Conservation (phyloP, 2,329 filamentous ascomycete species). For the Orbilia brochopaga region DNA sequence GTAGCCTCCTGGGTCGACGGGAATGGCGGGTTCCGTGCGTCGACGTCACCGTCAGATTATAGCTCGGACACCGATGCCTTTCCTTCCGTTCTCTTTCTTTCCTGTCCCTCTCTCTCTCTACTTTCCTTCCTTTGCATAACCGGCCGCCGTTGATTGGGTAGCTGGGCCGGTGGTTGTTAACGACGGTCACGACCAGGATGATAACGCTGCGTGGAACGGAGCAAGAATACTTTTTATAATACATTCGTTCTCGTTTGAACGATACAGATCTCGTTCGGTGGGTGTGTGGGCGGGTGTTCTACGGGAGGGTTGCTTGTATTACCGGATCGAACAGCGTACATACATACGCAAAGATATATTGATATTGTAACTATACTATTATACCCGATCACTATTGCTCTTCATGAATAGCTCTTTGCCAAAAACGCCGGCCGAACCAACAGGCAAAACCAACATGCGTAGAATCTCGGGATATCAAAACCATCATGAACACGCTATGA, state of each 20-base stretch:
- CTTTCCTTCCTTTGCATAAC: slow-evolving; percentile 1
- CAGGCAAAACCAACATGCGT: too few relatives aligned
- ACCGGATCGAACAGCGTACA: too few relatives aligned
- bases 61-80: slow-evolving; percentile 48
- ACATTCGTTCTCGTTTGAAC: neutral
- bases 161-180: slow-evolving; percentile 13
- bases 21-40: slow-evolving; percentile 93
- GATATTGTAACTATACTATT: neutral
- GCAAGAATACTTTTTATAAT: slow-evolving; percentile 12
- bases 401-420: too few relatives aligned
- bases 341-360: too few relatives aligned
- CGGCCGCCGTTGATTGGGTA: neutral
- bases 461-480: too few relatives aligned
- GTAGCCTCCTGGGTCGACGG: slow-evolving; percentile 77
- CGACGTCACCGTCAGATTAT: slow-evolving; percentile 82
- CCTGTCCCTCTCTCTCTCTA: slow-evolving; percentile 8
- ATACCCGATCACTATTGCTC: neutral
- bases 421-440: too few relatives aligned
- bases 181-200: slow-evolving; percentile 12
- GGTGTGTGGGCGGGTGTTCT: too few relatives aligned
- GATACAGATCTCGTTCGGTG: too few relatives aligned
- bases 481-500: too few relatives aligned
- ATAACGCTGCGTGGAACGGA: neutral
- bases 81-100: neutral
- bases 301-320: too few relatives aligned